Evolutionary conservation across 2,329 filamentous ascomycete species (phyloP).

Genomic region (Aspergillus tamarii): DNA sequence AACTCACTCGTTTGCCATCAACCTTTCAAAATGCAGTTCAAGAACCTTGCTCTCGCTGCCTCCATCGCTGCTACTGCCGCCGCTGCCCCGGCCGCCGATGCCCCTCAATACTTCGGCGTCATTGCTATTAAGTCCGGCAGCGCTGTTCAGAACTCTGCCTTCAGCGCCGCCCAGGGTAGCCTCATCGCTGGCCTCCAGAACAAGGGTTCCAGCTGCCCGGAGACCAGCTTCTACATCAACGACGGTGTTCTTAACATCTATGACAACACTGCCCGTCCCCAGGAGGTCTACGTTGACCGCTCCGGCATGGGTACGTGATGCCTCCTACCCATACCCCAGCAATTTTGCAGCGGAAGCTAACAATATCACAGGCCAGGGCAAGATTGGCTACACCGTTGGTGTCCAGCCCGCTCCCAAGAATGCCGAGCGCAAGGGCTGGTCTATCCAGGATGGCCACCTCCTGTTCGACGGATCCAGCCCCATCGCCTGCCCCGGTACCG

Average conservation of each 20-base stretch:
- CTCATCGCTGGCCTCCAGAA: constrained; percentile 50
- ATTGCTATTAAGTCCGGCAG: constrained; percentile 56
- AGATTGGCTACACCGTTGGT: constrained; percentile 57
- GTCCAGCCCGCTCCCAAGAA: constrained; percentile 44
- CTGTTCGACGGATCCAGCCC: constrained; percentile 50
- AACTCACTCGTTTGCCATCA: background rate
- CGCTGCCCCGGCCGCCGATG: constrained; percentile 27
- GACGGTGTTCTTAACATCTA: constrained; percentile 56
- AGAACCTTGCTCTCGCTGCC: constrained; percentile 29
- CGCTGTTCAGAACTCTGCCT: constrained; percentile 50
- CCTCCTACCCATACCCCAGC: background rate
- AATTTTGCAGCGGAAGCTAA: constrained; percentile 6
- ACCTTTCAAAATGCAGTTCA: constrained; percentile 33
- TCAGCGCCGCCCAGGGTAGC: constrained; percentile 51
- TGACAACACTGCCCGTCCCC: constrained; percentile 46
- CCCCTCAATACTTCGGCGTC: constrained; percentile 47
- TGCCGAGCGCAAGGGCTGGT: constrained; percentile 54
- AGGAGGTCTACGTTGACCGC: constrained; percentile 59
- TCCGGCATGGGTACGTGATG: constrained; percentile 60
- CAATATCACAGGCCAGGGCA: constrained; percentile 52
- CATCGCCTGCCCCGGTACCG: constrained; percentile 57
- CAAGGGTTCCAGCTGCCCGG: constrained; percentile 56
- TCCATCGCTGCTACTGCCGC: constrained; percentile 36
- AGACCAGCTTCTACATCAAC: constrained; percentile 56
- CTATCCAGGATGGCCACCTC: constrained; percentile 51